phyloP scores from a whole-genome alignment of 108 stramenopile genomes.

The Cyclotella baltica region DNA sequence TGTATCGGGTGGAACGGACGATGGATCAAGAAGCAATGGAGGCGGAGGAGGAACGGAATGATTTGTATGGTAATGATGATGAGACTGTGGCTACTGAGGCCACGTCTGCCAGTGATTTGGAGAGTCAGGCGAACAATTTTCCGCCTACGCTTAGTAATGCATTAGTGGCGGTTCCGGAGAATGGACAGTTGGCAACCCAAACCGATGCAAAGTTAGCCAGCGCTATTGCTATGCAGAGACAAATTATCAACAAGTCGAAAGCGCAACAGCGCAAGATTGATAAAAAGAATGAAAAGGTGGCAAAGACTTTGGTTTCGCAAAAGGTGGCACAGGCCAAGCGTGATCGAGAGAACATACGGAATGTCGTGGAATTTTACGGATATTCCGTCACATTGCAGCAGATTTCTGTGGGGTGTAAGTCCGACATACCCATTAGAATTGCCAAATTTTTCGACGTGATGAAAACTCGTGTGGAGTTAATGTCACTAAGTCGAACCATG shows the following conservation, averaged over 20 bases:
- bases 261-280: slow-evolving; percentile 7
- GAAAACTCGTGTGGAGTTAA: slow-evolving; percentile 47
- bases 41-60: slow-evolving; percentile 24
- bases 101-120: slow-evolving; percentile 1
- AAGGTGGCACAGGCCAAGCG: slow-evolving; percentile 34
- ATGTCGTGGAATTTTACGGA: slow-evolving; percentile 40
- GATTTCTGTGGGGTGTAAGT: slow-evolving; percentile 40
- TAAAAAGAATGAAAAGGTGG: slow-evolving; percentile 21
- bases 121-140: not conserved
- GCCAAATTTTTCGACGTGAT: slow-evolving; percentile 50
- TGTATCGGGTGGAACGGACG: slow-evolving; percentile 39
- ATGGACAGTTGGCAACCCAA: not conserved
- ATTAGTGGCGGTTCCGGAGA: not conserved
- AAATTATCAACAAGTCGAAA: slow-evolving; percentile 21
- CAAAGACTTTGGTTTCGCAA: slow-evolving; percentile 30
- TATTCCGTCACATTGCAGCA: slow-evolving; percentile 40
- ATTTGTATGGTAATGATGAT: slow-evolving; percentile 19
- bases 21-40: slow-evolving; percentile 41
- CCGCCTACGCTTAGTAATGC: slow-evolving; percentile 12
- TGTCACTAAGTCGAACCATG: slow-evolving; percentile 34
- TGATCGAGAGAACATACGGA: slow-evolving; percentile 31
- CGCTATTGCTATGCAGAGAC: slow-evolving; percentile 6
- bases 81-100: not conserved
- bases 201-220: slow-evolving; percentile 5
- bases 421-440: slow-evolving; percentile 35